phyloP scores from a whole-genome alignment of 108 stramenopile species.

The Fragilaria radians region DNA sequence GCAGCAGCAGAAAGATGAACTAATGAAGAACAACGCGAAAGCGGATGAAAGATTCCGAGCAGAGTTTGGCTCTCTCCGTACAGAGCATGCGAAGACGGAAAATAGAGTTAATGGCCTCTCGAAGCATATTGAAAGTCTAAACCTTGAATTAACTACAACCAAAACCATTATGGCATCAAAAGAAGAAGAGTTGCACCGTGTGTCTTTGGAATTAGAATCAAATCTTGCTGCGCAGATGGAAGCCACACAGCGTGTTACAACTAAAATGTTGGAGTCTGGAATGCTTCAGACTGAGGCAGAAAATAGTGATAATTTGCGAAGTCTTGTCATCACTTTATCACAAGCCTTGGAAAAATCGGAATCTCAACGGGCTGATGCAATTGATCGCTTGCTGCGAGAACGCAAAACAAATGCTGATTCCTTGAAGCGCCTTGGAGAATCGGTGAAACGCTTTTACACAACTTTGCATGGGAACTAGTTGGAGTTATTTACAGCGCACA shows the following conservation, averaged over 20 bases:
- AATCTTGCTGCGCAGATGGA: not conserved
- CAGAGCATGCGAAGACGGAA: constrained; percentile 15
- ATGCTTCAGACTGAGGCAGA: constrained; percentile 28
- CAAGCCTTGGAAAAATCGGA: constrained; percentile 65
- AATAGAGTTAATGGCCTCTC: constrained; percentile 29
- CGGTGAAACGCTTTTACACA: constrained; percentile 68
- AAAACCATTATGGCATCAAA: constrained; percentile 21
- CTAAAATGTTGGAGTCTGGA: constrained; percentile 6
- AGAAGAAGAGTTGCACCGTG: constrained; percentile 25
- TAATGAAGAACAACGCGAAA: not conserved
- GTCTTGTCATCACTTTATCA: constrained; percentile 52
- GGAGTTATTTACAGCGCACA: no score
- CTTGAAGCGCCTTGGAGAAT: constrained; percentile 50
- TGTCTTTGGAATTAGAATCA: constrained; percentile 23
- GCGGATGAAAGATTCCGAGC: constrained; percentile 5
- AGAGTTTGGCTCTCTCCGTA: constrained; percentile 20
- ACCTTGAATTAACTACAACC: constrained; percentile 19
- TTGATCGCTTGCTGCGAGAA: constrained; percentile 55
- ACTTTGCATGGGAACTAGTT: constrained; percentile 35
- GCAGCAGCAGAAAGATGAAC: not conserved
- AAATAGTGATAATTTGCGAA: constrained; percentile 42
- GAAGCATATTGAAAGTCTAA: constrained; percentile 16
- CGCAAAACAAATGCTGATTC: constrained; percentile 55
- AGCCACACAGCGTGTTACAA: constrained; percentile 14
- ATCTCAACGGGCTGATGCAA: constrained; percentile 50